Evolutionary conservation across 2,329 filamentous ascomycete genomes (phyloP), one percentile per base, ranked within the genome.

Genomic region (Fusarium sp.): DNA sequence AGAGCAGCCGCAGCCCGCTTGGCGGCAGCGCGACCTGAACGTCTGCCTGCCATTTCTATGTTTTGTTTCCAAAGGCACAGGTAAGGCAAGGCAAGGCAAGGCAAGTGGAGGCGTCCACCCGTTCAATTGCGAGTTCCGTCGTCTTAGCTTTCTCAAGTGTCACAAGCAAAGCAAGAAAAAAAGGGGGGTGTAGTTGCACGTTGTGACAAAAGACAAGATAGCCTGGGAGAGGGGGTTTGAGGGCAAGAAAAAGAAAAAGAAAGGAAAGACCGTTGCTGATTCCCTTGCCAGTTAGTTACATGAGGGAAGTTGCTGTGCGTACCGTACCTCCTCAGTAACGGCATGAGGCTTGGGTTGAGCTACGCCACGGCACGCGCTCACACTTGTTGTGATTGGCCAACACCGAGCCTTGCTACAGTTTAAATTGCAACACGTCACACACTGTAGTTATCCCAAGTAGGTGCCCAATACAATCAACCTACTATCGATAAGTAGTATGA

Each of bases 1-100:
- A 84, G 74, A 63, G 81, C 81, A 62, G 80, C 81, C 59, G 81
- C 79, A 58, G 81, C 81, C 71, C 79, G 80, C 73, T 80, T 82
- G 41, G 81, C 81, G 61, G 81, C 81, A 64, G 81, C 80, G 74
- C 81, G 80, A 61, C 81, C 81, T 63, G 81, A 82, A 71, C 81
- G 76, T 72, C 79, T 78, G 61, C 80, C 79, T 62, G 71, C 70
- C 72, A 75, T 75, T 57, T 47, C 64, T 54, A 29, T 33, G 31
- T 33, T 33, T 33, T 33, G 31, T 33, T 33, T 33, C 31, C 31
- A 14, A 10, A 29, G 27, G 23, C 23, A 25, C 23, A 8, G 23
- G 21, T 7, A 23, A 23, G 21, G 21, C 21, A 23, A 23, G 21
- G 23, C 23, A 25, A 25, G 23, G 23, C 23, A 25, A 33, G 31